These are phyloP conservation scores for Laguncularia racemosa DNA, from an alignment of 345 rosid species.

Conservation along the genomic window DNA sequence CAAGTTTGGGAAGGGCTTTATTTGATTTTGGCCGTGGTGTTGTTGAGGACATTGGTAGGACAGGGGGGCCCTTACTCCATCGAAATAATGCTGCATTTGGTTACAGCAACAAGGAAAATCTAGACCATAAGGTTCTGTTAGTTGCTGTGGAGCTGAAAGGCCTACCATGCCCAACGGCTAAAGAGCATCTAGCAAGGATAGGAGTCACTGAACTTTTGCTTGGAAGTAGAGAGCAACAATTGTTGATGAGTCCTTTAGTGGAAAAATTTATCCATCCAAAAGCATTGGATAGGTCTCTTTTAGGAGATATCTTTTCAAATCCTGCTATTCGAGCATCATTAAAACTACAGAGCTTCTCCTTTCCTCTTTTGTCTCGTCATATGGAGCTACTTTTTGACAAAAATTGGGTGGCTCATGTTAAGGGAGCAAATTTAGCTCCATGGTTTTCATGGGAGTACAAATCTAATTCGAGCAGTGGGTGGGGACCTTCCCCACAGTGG, in stretches of 20 bases:
- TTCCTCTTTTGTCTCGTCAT: conserved; percentile 56
- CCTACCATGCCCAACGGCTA: conserved; percentile 83
- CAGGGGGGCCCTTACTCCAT: conserved; percentile 38
- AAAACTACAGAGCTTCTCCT: conserved; percentile 61
- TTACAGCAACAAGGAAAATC: conserved; percentile 22
- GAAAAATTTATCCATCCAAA: conserved; percentile 74
- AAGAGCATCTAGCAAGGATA: conserved; percentile 55
- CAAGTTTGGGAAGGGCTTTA: conserved; percentile 83
- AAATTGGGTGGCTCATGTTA: conserved; percentile 72
- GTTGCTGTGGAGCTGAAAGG: conserved; percentile 61
- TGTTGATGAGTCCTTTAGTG: conserved; percentile 62
- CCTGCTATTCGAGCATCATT: conserved; percentile 44
- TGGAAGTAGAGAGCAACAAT: conserved; percentile 79
- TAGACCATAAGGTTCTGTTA: conserved; percentile 39
- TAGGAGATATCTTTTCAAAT: conserved; percentile 54
- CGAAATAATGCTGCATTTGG: conserved; percentile 27
- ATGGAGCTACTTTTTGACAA: conserved; percentile 71
- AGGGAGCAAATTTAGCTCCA: conserved; percentile 53
- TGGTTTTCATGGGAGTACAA: conserved; percentile 88
- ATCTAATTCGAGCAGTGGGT: conserved; percentile 50
- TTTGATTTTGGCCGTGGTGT: conserved; percentile 88
- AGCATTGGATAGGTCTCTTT: conserved; percentile 59
- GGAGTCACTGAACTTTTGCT: conserved; percentile 77
- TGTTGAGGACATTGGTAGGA: conserved; percentile 87
- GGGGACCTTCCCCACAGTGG: conserved; percentile 90